Percentiles rank a stretch among this genome's conserved stretches.
phyloP scores from a whole-genome alignment of 1,284 basidiomycete genomes.

The Ceratobasidium sp. region DNA sequence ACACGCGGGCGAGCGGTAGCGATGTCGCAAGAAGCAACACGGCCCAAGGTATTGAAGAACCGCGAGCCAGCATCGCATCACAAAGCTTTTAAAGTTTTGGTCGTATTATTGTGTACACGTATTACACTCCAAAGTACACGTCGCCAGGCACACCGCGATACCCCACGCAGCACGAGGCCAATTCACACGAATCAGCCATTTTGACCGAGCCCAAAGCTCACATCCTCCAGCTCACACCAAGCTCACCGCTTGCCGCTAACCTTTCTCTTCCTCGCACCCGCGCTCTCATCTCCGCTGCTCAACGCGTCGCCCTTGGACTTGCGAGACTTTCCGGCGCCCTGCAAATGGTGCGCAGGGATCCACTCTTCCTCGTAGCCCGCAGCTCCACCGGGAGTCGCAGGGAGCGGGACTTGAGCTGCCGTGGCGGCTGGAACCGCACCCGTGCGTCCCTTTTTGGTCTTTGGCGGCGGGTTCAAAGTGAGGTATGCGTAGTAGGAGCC shows the following conservation, averaged over 20 bases:
- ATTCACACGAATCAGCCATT: slow-evolving; percentile 17
- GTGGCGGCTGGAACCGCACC: slow-evolving; percentile 17
- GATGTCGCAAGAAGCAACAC: not conserved
- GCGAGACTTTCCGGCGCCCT: slow-evolving; percentile 66
- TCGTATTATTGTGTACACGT: slow-evolving; percentile 34
- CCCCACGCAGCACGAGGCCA: slow-evolving; percentile 3
- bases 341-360: slow-evolving; percentile 89
- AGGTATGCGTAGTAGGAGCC: slow-evolving; percentile 75
- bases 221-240: no score
- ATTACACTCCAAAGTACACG: slow-evolving; percentile 24
- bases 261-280: slow-evolving; percentile 41
- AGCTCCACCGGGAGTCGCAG: slow-evolving; percentile 61
- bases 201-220: slow-evolving; percentile 19
- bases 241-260: slow-evolving; percentile 38
- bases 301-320: slow-evolving; percentile 58
- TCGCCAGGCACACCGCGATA: not conserved
- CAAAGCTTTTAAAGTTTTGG: not conserved
- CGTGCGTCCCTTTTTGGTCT: slow-evolving; percentile 63
- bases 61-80: not conserved
- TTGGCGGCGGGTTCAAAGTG: slow-evolving; percentile 66
- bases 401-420: slow-evolving; percentile 42
- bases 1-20: not conserved
- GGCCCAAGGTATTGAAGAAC: not conserved
- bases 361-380: slow-evolving; percentile 89
- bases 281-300: slow-evolving; percentile 72